phyloP scores from a whole-genome alignment of 768 basidiomycete genomes.

The Termitomyces sp. region DNA sequence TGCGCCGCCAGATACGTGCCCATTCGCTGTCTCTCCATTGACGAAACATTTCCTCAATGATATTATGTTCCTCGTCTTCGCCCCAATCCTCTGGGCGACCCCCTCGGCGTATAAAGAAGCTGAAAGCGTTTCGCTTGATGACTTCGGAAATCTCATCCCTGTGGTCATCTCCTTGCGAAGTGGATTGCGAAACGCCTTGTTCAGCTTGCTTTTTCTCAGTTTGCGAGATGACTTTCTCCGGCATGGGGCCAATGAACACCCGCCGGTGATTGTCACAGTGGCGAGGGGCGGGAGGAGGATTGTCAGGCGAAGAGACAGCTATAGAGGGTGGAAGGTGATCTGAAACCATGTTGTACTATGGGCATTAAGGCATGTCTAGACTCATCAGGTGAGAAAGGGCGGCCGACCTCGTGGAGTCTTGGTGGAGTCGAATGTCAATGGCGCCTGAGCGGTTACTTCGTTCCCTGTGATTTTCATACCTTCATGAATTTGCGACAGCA shows the following conservation, averaged over 20 bases:
- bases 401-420: background rate
- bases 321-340: slow-evolving; percentile 13
- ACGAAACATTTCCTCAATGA: slow-evolving; percentile 51
- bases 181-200: slow-evolving; percentile 18
- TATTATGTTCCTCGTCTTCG: slow-evolving; percentile 41
- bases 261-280: slow-evolving; percentile 37
- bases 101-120: slow-evolving; percentile 59
- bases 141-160: slow-evolving; percentile 37
- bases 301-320: slow-evolving; percentile 9
- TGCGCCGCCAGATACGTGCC: slow-evolving; percentile 39
- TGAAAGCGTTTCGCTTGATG: slow-evolving; percentile 56
- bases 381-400: background rate
- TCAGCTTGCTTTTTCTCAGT: slow-evolving; percentile 29
- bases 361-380: slow-evolving; percentile 1
- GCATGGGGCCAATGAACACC: slow-evolving; percentile 74
- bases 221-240: slow-evolving; percentile 47
- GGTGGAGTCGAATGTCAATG: background rate
- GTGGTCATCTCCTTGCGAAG: slow-evolving; percentile 18
- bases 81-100: slow-evolving; percentile 67
- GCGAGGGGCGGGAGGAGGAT: slow-evolving; percentile 2
- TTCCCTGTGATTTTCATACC: background rate
- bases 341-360: slow-evolving; percentile 3
- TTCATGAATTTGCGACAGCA: background rate
- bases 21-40: slow-evolving; percentile 69
- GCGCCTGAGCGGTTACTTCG: background rate